Percentiles rank a stretch among this genome's conserved stretches.
phyloP scores from a whole-genome alignment of 192 early-diverging fungal genomes.

The Dissophora ornata region DNA sequence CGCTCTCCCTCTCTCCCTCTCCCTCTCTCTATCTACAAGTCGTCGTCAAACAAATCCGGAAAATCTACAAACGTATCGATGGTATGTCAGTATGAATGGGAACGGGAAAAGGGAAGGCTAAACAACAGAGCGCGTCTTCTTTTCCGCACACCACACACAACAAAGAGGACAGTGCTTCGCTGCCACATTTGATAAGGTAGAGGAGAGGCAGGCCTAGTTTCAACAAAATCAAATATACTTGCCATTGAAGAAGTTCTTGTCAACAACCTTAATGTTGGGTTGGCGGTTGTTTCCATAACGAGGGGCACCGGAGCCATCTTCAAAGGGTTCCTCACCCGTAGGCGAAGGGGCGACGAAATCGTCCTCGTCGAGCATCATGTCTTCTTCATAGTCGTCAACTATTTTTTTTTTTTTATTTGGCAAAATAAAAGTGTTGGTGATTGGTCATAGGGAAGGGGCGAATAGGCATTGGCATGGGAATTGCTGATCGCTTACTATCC shows the following conservation, averaged over 20 bases:
- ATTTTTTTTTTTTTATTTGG: no score
- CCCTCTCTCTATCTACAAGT: slow-evolving; percentile 18
- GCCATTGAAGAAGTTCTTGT: slow-evolving; percentile 50
- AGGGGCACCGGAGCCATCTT: slow-evolving; percentile 10
- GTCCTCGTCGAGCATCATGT: slow-evolving; percentile 47
- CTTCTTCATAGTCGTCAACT: slow-evolving; percentile 43
- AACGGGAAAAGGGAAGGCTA: not conserved
- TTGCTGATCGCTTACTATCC: slow-evolving; percentile 38
- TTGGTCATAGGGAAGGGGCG: no score
- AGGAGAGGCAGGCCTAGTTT: no score
- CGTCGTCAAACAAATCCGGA: slow-evolving; percentile 41
- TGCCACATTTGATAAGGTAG: no score
- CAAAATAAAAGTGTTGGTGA: no score
- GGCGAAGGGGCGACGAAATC: slow-evolving; percentile 37
- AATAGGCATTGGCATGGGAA: no score
- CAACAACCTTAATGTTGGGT: slow-evolving; percentile 23
- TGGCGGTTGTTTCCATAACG: slow-evolving; percentile 17
- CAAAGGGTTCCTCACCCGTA: slow-evolving; percentile 35
- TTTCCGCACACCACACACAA: no score
- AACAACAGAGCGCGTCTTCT: no score
- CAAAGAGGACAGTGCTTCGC: not conserved
- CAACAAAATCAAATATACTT: slow-evolving; percentile 1
- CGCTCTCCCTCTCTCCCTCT: no score
- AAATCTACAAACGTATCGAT: slow-evolving; percentile 11
- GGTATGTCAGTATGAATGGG: not conserved